Base-by-base conservation (phyloP, 768 basidiomycete genomes). In the Asterophora parasitica region DNA sequence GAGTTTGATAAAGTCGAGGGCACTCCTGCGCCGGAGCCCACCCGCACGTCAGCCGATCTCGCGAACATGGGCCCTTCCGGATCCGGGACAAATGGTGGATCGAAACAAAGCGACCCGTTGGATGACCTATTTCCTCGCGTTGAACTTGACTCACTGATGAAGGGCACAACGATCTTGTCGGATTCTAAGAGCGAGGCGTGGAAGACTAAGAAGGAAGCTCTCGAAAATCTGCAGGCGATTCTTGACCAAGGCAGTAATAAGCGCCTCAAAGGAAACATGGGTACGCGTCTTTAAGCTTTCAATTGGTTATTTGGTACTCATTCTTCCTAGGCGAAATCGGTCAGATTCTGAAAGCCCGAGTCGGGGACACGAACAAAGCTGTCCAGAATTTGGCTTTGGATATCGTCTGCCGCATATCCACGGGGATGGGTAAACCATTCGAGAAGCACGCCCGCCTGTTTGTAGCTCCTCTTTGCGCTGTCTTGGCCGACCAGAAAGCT, bases 51-150 rank as follows among this genome's bases (percentile, higher is more conserved):
- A 15, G 82, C 75, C 7, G 96, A 98, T 61, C 71, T 92, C 7
- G 78, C 75, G 11, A 75, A 70, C 16, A 59, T 81, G 48, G 69
- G 69, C 4, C 58, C 75, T 0, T 61, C 71, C 8, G 61, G 69
- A n/a, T 67, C 72, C 11, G 65, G 71, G 28, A 76, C 72, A 38
- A 66, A 63, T 40, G 66, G 61, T 8, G 68, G 69, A 20, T 66
- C 67, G 6, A 69, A 48, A n/a, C 46, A 50, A 28, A 42, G 61
- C 7, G 92, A 97, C 64, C 82, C 94, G 9, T 61, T 98, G 54
- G 96, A 98, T 55, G 93, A 96, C 40, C 73, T 99, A 33, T 95
- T 96, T 64, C 96, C 96, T 20, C 82, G 96, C 23, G 88, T 97
- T 33, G 96, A 99, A 58, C 73, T 98, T 33, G 94, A 98, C 55